phyloP scores from a whole-genome alignment of 2,329 filamentous ascomycete genomes.

The Coccinonectria pachysandricola region DNA sequence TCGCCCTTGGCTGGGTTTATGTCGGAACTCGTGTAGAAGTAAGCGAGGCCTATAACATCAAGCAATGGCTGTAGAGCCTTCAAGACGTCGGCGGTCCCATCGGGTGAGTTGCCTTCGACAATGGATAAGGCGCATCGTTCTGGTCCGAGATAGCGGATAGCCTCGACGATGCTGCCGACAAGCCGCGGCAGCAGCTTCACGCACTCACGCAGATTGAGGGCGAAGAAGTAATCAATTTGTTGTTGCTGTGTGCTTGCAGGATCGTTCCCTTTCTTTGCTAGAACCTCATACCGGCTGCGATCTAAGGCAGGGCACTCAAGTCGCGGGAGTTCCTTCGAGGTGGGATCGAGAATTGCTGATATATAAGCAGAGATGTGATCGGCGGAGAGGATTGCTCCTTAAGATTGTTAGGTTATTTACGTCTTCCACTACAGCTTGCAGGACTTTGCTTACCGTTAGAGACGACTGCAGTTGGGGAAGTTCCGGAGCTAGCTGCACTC shows the following conservation, averaged over 20 bases:
- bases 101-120: constrained; percentile 43
- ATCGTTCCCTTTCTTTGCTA: constrained; percentile 3
- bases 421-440: too few relatives aligned
- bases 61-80: constrained; percentile 29
- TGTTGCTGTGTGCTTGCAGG: background rate
- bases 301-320: constrained; percentile 21
- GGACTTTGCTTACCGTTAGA: constrained; percentile 3
- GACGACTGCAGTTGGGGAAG: constrained; percentile 1
- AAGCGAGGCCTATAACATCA: constrained; percentile 26
- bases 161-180: constrained; percentile 40
- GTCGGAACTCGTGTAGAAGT: constrained; percentile 31
- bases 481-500: background rate
- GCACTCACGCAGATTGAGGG: constrained; percentile 39
- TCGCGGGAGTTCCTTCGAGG: constrained; percentile 11
- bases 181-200: constrained; percentile 36
- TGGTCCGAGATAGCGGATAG: constrained; percentile 38
- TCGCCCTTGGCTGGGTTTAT: constrained; percentile 32
- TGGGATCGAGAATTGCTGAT: constrained; percentile 19
- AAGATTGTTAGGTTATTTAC: constrained; percentile 21
- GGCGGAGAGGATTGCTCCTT: constrained; percentile 20
- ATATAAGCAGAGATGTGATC: constrained; percentile 16
- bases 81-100: constrained; percentile 44
- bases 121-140: constrained; percentile 42
- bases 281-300: constrained; percentile 11
- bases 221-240: constrained; percentile 36